Percentiles rank a stretch among this genome's conserved stretches.
phyloP scores from a whole-genome alignment of 306 rosid genomes.

The Prunus davidiana region DNA sequence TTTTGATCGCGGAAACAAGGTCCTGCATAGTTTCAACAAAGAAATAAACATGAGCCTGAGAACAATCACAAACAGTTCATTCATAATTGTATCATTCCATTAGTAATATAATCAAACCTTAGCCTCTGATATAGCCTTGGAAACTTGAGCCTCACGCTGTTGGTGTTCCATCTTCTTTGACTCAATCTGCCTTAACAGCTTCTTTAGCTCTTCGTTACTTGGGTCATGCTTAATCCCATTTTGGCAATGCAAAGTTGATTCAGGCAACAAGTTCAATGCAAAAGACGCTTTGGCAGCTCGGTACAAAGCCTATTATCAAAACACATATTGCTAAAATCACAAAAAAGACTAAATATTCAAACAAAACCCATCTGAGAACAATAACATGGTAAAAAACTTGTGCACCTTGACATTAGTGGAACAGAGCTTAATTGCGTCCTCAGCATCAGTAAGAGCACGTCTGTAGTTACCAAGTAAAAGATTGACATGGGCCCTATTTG shows the following conservation, averaged over 20 bases:
- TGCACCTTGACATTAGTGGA: constrained; percentile 76
- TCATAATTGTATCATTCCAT: neutral
- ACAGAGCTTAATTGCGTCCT: constrained; percentile 64
- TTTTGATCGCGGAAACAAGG: constrained; percentile 57
- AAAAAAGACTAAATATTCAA: neutral
- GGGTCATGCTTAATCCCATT: constrained; percentile 69
- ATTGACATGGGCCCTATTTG: constrained; percentile 90
- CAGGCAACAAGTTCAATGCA: constrained; percentile 63
- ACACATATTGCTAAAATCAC: constrained; percentile 12
- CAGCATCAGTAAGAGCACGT: constrained; percentile 76
- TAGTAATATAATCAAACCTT: constrained; percentile 43
- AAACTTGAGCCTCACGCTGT: constrained; percentile 67
- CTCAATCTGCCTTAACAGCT: constrained; percentile 57
- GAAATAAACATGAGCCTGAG: constrained; percentile 16
- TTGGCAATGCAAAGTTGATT: constrained; percentile 59
- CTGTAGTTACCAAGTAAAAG: constrained; percentile 77
- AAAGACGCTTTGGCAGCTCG: constrained; percentile 85
- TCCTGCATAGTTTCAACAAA: constrained; percentile 45
- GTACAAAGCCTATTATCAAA: constrained; percentile 59
- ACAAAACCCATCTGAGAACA: constrained; percentile 15
- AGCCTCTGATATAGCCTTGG: constrained; percentile 60
- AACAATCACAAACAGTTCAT: constrained; percentile 17
- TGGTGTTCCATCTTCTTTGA: constrained; percentile 50
- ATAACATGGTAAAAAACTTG: neutral
- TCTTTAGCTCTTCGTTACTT: constrained; percentile 65